A percentile compares a stretch with the other conserved stretches of the same genome.
Conservation (phyloP, 2,329 filamentous ascomycete species). For the Hypoxylon sp. region DNA sequence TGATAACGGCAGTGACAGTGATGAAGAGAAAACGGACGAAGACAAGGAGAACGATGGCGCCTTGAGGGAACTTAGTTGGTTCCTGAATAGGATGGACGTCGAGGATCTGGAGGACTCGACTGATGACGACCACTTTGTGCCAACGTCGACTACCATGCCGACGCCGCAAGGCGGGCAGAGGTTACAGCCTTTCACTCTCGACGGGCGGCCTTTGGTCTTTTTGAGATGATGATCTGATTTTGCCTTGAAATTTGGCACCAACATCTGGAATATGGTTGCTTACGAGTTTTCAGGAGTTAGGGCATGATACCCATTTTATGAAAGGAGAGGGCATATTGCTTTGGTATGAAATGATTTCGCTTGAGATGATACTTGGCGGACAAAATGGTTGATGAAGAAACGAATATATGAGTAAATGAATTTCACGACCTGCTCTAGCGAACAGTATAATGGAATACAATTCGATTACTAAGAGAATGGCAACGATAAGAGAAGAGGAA, state of each 20-base stretch:
- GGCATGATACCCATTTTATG: not conserved
- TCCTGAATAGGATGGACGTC: not conserved
- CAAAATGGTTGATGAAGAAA: not conserved
- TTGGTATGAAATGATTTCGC: not conserved
- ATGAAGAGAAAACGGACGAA: not conserved
- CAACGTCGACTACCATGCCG: not conserved
- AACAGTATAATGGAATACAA: too few species aligned
- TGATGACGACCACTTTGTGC: not conserved
- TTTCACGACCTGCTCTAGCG: too few species aligned
- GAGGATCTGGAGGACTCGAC: not conserved
- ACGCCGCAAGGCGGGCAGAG: not conserved
- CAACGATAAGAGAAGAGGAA: too few species aligned
- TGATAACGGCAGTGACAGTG: not conserved
- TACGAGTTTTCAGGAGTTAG: not conserved
- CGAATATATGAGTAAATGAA: not conserved
- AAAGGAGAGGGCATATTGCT: not conserved
- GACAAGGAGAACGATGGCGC: not conserved
- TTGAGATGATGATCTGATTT: not conserved
- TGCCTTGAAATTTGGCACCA: not conserved
- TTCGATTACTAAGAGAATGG: too few species aligned
- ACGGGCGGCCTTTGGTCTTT: not conserved
- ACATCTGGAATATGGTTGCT: not conserved
- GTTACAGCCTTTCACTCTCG: not conserved
- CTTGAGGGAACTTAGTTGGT: not conserved
- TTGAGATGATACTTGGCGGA: not conserved